A percentile compares a stretch with the other conserved stretches of the same genome.
Evolutionary conservation across 352 stramenopile genomes (phyloP).

Genomic region (Pythium sukuiense): DNA sequence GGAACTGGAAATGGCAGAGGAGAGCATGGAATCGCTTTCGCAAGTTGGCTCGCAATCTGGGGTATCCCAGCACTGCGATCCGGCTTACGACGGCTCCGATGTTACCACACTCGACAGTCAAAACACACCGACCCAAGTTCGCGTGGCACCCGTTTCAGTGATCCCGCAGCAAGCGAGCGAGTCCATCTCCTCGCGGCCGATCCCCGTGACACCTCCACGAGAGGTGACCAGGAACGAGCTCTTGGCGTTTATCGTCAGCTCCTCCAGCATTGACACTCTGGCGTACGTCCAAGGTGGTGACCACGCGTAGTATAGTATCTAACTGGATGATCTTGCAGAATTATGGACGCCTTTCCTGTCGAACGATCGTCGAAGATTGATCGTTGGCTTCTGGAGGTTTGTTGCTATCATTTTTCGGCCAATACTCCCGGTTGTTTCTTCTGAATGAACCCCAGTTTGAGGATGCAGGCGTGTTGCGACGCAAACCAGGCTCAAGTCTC

Average conservation of each 20-base stretch:
- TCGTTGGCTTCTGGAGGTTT: conserved; percentile 13
- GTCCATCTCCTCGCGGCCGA: neutral
- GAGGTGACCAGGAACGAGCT: neutral
- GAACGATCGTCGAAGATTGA: neutral
- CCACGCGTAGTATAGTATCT: too few relatives aligned
- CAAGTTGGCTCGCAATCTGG: conserved; percentile 9
- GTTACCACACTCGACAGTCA: neutral
- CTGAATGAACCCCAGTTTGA: neutral
- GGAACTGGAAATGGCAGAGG: conserved; percentile 35
- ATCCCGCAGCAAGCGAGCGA: neutral
- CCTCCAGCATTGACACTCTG: conserved; percentile 12
- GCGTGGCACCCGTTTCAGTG: neutral
- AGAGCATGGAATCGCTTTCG: conserved; percentile 22
- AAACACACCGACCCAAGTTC: neutral
- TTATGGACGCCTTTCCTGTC: conserved; percentile 7
- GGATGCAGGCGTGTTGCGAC: conserved; percentile 14
- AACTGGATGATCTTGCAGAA: neutral
- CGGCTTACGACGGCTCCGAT: conserved; percentile 14
- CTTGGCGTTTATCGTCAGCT: conserved; percentile 9
- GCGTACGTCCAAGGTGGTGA: conserved; percentile 6
- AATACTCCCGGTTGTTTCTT: neutral
- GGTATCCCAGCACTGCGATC: neutral
- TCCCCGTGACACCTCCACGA: neutral
- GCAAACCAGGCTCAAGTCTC: conserved; percentile 2
- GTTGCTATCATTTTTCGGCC: neutral